Evolutionary conservation across 139 green algal genomes (phyloP).

Genomic region (Picochlorum sp.): DNA sequence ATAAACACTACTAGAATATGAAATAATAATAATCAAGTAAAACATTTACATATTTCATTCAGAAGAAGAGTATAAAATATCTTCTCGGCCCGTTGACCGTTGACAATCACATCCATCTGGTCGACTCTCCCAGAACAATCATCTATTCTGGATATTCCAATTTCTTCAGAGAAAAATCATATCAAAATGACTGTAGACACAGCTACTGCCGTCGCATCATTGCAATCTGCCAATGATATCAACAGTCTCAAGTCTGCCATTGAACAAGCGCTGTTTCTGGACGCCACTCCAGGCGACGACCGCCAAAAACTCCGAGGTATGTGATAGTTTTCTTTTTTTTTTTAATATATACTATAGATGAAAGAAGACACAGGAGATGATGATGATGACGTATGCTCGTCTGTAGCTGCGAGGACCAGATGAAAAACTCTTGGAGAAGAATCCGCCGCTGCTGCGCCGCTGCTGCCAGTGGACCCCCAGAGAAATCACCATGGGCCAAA

Average conservation of each 20-base stretch:
- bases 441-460: constrained; percentile 17
- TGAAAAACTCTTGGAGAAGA: constrained; percentile 51
- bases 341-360: no score
- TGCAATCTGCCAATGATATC: constrained; percentile 55
- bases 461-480: constrained; percentile 16
- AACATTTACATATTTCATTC: no score
- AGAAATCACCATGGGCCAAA: constrained; percentile 58
- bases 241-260: constrained; percentile 60
- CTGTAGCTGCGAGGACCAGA: constrained; percentile 53
- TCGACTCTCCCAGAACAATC: not conserved
- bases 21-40: no score
- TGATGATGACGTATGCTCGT: no score
- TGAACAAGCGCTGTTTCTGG: constrained; percentile 50
- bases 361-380: no score
- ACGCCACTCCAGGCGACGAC: constrained; percentile 57
- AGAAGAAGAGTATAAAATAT: no score
- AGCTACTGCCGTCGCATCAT: constrained; percentile 23
- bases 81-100: no score
- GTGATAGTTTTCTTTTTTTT: not conserved
- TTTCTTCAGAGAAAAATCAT: not conserved
- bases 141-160: not conserved
- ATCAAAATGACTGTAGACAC: constrained; percentile 21
- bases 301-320: constrained; percentile 71
- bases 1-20: no score
- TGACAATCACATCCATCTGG: no score